Evolutionary conservation across 2,329 filamentous ascomycete species (phyloP).

Genomic region (Trichoderma citrinoviride): DNA sequence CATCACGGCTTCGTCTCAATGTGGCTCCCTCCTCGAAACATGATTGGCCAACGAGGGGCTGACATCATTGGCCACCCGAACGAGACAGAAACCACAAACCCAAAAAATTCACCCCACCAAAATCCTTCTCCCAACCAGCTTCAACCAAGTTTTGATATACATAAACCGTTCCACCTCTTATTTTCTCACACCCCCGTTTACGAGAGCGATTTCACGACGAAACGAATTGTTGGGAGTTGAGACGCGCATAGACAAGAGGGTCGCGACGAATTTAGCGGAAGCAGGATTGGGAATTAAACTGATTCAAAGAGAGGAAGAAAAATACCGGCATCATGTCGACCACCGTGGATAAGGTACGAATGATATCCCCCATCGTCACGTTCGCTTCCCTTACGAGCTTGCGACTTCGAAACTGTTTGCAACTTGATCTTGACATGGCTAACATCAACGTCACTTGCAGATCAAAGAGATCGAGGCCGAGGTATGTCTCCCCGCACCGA

Average conservation of each 20-base stretch:
- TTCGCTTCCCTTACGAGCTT: background rate
- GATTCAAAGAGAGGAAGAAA: background rate
- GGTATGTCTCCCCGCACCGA: conserved; percentile 51
- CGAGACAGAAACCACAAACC: conserved; percentile 19
- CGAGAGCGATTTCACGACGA: background rate
- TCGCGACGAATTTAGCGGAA: background rate
- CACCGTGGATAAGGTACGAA: conserved; percentile 83
- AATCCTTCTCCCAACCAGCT: conserved; percentile 25
- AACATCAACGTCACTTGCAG: conserved; percentile 44
- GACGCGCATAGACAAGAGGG: background rate
- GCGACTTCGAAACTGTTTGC: background rate
- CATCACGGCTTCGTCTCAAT: background rate
- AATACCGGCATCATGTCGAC: conserved; percentile 73
- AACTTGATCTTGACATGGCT: conserved; percentile 4
- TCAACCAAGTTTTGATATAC: conserved; percentile 17
- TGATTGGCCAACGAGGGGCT: conserved; percentile 24
- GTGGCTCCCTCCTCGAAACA: background rate
- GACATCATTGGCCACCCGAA: conserved; percentile 34
- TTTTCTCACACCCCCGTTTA: no score
- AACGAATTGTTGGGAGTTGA: background rate
- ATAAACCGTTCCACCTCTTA: background rate
- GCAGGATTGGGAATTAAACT: background rate
- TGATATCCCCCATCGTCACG: background rate
- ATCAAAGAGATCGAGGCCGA: conserved; percentile 97
- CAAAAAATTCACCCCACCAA: conserved; percentile 44